A percentile compares a stretch with the other conserved stretches of the same genome.
phyloP scores from a whole-genome alignment of 2,329 filamentous ascomycete species.

The Xylariomycetidae sp. region DNA sequence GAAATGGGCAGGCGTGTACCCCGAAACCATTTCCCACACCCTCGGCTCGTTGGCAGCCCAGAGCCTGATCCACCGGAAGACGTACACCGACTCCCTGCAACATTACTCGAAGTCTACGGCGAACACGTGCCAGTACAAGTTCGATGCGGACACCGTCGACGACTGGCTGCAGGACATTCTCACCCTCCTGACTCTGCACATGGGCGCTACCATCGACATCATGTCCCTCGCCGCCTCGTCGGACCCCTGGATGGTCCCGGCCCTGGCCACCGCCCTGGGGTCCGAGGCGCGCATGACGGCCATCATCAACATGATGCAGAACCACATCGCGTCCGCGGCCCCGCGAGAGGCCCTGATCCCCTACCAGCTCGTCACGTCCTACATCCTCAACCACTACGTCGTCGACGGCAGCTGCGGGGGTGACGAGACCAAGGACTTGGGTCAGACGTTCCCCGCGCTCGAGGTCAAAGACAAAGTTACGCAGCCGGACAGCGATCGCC shows the following conservation, averaged over 20 bases:
- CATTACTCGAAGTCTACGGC: conserved; percentile 26
- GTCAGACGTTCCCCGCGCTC: conserved; percentile 19
- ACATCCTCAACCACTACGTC: conserved; percentile 26
- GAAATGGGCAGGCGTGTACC: conserved; percentile 28
- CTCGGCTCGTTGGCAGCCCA: conserved; percentile 30
- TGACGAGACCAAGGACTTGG: conserved; percentile 6
- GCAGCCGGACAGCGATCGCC: conserved; percentile 10
- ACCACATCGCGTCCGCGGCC: conserved; percentile 26
- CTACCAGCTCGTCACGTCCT: conserved; percentile 27
- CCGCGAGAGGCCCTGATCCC: conserved; percentile 30
- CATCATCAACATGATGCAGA: conserved; percentile 36
- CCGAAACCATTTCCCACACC: conserved; percentile 26
- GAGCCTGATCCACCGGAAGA: conserved; percentile 30
- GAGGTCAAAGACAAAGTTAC: conserved; percentile 11
- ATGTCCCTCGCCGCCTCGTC: conserved; percentile 20
- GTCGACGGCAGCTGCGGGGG: conserved; percentile 17
- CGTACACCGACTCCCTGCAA: conserved; percentile 29
- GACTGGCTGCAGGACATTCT: conserved; percentile 22
- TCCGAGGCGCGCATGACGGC: conserved; percentile 30
- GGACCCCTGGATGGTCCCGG: conserved; percentile 30
- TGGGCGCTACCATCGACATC: conserved; percentile 27
- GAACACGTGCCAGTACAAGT: conserved; percentile 23
- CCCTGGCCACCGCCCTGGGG: conserved; percentile 28
- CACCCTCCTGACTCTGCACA: conserved; percentile 23
- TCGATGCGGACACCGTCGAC: conserved; percentile 18